These are phyloP conservation scores for Penicillium maclennaniae DNA, from an alignment of 495 filamentous ascomycete species.

Conservation along the genomic window DNA sequence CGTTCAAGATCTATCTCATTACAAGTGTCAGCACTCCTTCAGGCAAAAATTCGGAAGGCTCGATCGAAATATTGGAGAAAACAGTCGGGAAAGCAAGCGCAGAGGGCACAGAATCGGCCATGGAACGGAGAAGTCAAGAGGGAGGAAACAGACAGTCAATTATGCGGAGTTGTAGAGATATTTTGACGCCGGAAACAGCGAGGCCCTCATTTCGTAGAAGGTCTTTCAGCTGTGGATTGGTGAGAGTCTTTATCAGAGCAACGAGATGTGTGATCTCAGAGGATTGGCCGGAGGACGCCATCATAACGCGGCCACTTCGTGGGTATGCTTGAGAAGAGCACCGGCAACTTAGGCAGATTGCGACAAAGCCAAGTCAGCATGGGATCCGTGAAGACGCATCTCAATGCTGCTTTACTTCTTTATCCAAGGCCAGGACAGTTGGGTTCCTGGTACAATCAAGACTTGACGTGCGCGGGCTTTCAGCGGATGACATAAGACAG, in stretches of 20 bases:
- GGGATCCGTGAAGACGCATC: conserved; percentile 18
- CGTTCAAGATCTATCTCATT: conserved; percentile 33
- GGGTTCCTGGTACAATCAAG: background rate
- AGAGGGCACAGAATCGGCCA: background rate
- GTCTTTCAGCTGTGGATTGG: conserved; percentile 68
- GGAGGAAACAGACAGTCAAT: conserved; percentile 60
- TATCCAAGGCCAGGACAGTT: background rate
- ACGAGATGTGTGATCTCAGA: conserved; percentile 37
- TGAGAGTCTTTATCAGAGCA: conserved; percentile 52
- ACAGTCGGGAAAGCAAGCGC: background rate
- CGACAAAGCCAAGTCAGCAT: conserved; percentile 18
- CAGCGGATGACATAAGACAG: conserved; percentile 42
- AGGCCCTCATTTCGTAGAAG: conserved; percentile 69
- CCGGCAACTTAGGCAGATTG: conserved; percentile 11
- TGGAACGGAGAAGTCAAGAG: conserved; percentile 11
- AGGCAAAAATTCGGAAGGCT: background rate
- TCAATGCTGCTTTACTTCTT: conserved; percentile 7
- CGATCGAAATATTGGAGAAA: background rate
- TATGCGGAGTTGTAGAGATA: conserved; percentile 70
- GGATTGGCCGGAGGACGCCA: conserved; percentile 47
- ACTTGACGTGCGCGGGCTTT: conserved; percentile 22
- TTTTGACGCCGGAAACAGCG: conserved; percentile 74
- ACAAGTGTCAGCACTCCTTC: conserved; percentile 4
- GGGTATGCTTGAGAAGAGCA: background rate
- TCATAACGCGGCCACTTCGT: conserved; percentile 6